A percentile compares a stretch with the other conserved stretches of the same genome.
Conservation (phyloP, 1,284 basidiomycete species). For the Rhodofomes roseus region DNA sequence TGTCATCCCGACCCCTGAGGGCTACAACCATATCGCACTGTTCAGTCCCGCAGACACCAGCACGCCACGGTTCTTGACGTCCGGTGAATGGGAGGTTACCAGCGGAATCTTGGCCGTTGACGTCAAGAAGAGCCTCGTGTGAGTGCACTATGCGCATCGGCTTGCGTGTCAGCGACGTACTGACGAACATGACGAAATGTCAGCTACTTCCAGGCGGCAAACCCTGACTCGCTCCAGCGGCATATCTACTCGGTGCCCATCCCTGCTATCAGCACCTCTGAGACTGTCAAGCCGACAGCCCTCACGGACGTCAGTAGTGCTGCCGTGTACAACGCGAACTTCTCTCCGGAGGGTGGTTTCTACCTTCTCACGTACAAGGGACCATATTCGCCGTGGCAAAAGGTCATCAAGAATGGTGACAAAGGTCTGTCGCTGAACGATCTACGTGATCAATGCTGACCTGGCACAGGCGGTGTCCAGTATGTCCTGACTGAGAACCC, state of each 20-base stretch:
- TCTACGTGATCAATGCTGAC: background rate
- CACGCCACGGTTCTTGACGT: slow-evolving; percentile 79
- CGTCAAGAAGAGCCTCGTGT: slow-evolving; percentile 66
- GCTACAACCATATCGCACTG: slow-evolving; percentile 87
- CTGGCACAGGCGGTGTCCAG: slow-evolving; percentile 46
- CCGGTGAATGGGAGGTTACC: slow-evolving; percentile 88
- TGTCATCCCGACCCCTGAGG: slow-evolving; percentile 74
- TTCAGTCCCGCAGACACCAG: slow-evolving; percentile 73
- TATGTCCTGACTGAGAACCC: slow-evolving; percentile 74
- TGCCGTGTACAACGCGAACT: slow-evolving; percentile 65
- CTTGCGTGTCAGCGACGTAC: background rate
- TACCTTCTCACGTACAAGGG: slow-evolving; percentile 82
- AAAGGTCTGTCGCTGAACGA: slow-evolving; percentile 39
- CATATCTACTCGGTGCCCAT: slow-evolving; percentile 79
- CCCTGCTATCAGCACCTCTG: slow-evolving; percentile 36
- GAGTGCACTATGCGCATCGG: slow-evolving; percentile 29
- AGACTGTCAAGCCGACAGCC: slow-evolving; percentile 41
- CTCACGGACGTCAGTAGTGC: slow-evolving; percentile 66
- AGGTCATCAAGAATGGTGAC: slow-evolving; percentile 64
- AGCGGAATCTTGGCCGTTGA: slow-evolving; percentile 74
- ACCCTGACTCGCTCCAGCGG: slow-evolving; percentile 78
- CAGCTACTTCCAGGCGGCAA: slow-evolving; percentile 88
- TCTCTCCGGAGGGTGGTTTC: slow-evolving; percentile 83
- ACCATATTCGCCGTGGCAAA: slow-evolving; percentile 86
- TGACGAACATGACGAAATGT: background rate